phyloP scores from a whole-genome alignment of 805 yeast species.

The Cyberlindnera petersonii region DNA sequence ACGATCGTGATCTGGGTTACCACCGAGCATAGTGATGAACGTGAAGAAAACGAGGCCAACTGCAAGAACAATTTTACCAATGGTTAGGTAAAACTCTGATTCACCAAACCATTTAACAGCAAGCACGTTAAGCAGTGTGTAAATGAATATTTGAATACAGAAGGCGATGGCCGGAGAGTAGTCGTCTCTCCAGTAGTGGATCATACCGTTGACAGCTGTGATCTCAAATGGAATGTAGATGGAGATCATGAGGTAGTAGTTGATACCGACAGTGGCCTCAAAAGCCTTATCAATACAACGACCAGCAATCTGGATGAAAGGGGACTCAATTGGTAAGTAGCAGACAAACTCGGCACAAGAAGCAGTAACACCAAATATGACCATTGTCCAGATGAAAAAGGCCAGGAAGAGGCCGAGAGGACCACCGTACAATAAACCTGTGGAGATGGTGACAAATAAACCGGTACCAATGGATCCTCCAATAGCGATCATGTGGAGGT shows the following conservation, averaged over 20 bases:
- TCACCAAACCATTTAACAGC: constrained; percentile 79
- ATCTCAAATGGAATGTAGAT: constrained; percentile 61
- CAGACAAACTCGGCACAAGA: constrained; percentile 65
- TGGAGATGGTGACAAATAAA: constrained; percentile 53
- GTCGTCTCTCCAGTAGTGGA: constrained; percentile 74
- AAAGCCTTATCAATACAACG: constrained; percentile 62
- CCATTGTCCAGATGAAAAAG: constrained; percentile 59
- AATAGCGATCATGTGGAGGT: constrained; percentile 61
- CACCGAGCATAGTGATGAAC: constrained; percentile 79
- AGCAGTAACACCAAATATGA: constrained; percentile 54
- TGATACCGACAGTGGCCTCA: constrained; percentile 68
- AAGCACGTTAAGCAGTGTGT: constrained; percentile 59
- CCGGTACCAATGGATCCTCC: constrained; percentile 70
- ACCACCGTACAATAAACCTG: constrained; percentile 52
- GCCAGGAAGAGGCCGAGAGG: constrained; percentile 52
- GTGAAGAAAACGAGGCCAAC: constrained; percentile 69
- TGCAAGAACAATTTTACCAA: constrained; percentile 71
- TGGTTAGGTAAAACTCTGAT: constrained; percentile 69
- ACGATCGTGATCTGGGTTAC: constrained; percentile 66
- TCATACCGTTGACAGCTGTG: constrained; percentile 57
- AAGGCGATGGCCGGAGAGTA: constrained; percentile 68
- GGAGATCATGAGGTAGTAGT: constrained; percentile 52
- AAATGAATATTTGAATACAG: constrained; percentile 60
- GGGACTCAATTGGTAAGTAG: constrained; percentile 56
- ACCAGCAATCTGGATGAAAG: constrained; percentile 59